Base-by-base conservation (phyloP, 2,329 filamentous ascomycete genomes). In the Fusarium globosum region DNA sequence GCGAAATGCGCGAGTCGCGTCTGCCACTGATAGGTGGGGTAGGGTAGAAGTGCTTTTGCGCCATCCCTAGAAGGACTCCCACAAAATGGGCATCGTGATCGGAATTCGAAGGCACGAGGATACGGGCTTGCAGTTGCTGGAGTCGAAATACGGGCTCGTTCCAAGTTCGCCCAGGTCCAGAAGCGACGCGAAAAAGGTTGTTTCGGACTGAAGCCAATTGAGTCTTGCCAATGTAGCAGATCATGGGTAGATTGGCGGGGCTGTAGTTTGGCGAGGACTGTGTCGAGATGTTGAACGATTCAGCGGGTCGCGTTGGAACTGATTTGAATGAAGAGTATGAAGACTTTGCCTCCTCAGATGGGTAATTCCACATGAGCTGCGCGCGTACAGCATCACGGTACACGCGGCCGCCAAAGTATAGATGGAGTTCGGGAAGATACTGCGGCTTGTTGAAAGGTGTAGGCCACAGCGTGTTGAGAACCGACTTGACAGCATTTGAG, bases 21-120 rank as follows among this genome's bases (percentile, higher is more conserved):
- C 75, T 72, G 14, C 67, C 65, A 2, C 72, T 71, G 21, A 69
- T 48, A 23, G 67, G 38, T 21, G 78, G 79, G 23, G 46, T 38
- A 15, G 69, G 72, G 75, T 90, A 89, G 64, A 88, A 88, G 51
- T 87, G 83, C 14, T 84, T 82, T 73, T 91, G 89, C 13, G 89
- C 89, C 86, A 90, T 88, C 51, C 86, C 86, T 16, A 91, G 73
- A 64, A 90, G 85, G 48, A 86, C 83, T 26, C 84, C 87, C 10
- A 88, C 81, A 41, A 89, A 82, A 64, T 88, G 86, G 1, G 86
- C 81, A 73, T 91, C 88, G 55, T 88, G 85, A 55, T 89, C 84
- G 4, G 78, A 68, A 55, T 89, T 83, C 6, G 80, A 76, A 0
- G 89, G 88, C 7, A 86, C 65, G 8, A 90, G 80, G 52, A 81